These are phyloP conservation scores for Asterella californica DNA, from an alignment of 225 moss, liverwort and hornwort genomes.

Conservation along the genomic window DNA sequence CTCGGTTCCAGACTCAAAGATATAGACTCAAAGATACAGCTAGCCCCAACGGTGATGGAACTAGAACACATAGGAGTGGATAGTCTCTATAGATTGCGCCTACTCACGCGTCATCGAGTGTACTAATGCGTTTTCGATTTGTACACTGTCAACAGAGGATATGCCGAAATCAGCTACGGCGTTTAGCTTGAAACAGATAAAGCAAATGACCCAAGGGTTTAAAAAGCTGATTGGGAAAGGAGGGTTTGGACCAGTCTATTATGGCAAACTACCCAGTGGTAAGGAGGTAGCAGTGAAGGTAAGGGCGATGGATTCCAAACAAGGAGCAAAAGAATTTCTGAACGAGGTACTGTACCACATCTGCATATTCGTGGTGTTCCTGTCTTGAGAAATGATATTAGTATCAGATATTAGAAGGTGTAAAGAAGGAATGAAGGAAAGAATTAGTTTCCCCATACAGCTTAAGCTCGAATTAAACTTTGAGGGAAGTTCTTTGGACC, in stretches of 20 bases:
- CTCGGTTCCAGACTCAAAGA: no score
- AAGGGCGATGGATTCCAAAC: slow-evolving; percentile 30
- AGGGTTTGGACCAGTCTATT: slow-evolving; percentile 42
- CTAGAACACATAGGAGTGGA: no score
- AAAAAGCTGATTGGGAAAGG: slow-evolving; percentile 38
- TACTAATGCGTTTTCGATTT: no score
- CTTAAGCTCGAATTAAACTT: background rate
- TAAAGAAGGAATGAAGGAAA: background rate
- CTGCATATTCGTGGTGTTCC: no score
- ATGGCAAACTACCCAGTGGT: slow-evolving; percentile 29
- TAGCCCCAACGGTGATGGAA: no score
- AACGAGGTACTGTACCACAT: slow-evolving; percentile 22
- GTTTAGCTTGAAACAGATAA: slow-evolving; percentile 31
- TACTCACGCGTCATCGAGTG: no score
- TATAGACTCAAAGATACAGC: background rate
- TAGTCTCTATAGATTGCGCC: no score
- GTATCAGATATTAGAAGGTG: no score
- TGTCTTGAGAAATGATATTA: no score
- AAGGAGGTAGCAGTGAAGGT: slow-evolving; percentile 41
- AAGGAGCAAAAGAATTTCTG: slow-evolving; percentile 35
- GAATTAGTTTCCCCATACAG: background rate
- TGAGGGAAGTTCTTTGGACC: background rate
- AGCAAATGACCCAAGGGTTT: slow-evolving; percentile 30
- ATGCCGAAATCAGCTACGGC: slow-evolving; percentile 20
- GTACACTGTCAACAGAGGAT: background rate